Base-by-base conservation (phyloP, 371 early-diverging fungal genomes). In the Funneliformis caledonium region DNA sequence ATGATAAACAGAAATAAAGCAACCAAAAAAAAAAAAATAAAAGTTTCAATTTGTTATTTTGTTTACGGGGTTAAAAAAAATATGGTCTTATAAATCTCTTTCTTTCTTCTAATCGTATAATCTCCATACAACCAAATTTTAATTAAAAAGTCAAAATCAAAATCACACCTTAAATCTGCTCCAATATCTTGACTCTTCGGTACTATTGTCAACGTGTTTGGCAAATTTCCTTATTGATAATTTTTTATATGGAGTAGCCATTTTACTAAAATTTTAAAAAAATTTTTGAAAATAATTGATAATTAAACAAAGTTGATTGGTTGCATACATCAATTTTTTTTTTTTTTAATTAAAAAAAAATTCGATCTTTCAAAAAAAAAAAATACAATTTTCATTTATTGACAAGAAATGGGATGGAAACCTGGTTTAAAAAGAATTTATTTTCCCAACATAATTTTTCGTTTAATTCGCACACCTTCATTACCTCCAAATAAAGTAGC, bases 401-500 rank as follows among this genome's bases (percentile, higher is more conserved):
- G 2, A 7, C 9, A 31, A 64, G 12, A 33, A 33, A 31, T 31
- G 12, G 26, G 26, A 64, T 26, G n/a, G 26, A 52, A 52, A 45
- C 64, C 43, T 45, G 77, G 77, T 42, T 19, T 76, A 1, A 84
- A 88, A 70, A 94, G 94, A 88, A 87, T 97, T 67, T 97, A 93
- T 88, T 93, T 98, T 81, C 98, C 98, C 64, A 96, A 96, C 86
- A 87, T 97, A 75, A 85, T 95, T 14, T 91, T 98, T 83, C 94
- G 92, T 80, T 89, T 98, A 81, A 92, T 97, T 9, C 94, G 96
- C 60, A 83, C 84, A 8, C 91, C 92, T 50, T 92, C 91, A 59
- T 89, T 93, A 52, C 95, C 95, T 69, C 91, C 93, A 19, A 96
- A 97, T 85, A 96, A 96, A 85, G 96, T 94, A 33, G 97, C 96